Base-by-base conservation (phyloP, 2,329 filamentous ascomycete genomes). In the Colletotrichum incanum region DNA sequence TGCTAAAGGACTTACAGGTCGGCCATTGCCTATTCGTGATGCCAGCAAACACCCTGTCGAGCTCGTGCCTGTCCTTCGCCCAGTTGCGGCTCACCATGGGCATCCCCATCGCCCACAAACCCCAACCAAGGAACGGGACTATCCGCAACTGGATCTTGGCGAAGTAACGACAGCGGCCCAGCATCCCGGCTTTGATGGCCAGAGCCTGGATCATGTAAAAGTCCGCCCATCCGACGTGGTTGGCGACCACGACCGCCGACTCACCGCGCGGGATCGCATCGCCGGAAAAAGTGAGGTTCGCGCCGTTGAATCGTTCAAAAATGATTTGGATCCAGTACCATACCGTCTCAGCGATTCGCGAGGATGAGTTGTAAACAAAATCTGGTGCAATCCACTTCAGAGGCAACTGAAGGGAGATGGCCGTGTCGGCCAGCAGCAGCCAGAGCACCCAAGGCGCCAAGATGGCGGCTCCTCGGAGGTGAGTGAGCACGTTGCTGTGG, bases 191-290 rank as follows among this genome's bases (percentile, higher is more conserved):
- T 52, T 82, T 82, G 59, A 86, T 75, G 18, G 89, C 89, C 52
- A 91, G 79, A 47, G 86, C 85, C 79, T 92, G 89, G 74, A 91
- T 88, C 83, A 91, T 86, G 81, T 91, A 92, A 77, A 92, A 91
- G 79, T 92, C 90, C 68, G 85, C 83, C 90, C 89, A 92, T 63
- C 84, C 85, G 49, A 90, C 86, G 79, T 91, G 90, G 77, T 92
- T 91, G 65, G 86, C 82, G 65, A 92, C 81, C 41, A 92, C 87
- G 65, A 92, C 86, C 65, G 89, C 89, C 34, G 86, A 89, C 79
- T 92, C 90, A n/a, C 83, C 83, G 14, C 71, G 66, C 1, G 87
- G 88, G 11, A 91, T 79, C 1, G 76, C 71, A 74, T 89, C 86
- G 20, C 89, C 89, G 9, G 88, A 88, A 39, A 86, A 80, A 47